These are phyloP conservation scores for Tuctoria greenei DNA, from an alignment of 176 grass and related monocot genomes.

Conservation along the genomic window DNA sequence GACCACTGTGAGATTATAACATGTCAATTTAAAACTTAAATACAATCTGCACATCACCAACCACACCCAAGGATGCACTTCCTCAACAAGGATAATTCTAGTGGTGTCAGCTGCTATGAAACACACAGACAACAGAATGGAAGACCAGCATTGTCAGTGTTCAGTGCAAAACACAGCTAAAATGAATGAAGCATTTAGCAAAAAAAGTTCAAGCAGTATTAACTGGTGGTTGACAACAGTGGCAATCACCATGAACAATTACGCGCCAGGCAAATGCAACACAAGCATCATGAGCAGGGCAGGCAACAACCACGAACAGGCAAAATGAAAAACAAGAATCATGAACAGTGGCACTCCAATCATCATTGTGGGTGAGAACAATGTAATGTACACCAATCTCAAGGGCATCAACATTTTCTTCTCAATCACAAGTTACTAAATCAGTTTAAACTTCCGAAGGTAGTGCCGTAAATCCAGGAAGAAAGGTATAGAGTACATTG, in stretches of 20 bases:
- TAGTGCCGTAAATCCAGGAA: not conserved
- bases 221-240: no score
- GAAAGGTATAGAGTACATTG: not conserved
- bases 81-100: not conserved
- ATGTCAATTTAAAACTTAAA: not conserved
- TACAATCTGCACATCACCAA: not conserved
- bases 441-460: no score
- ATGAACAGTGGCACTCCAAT: no score
- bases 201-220: no score
- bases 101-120: not conserved
- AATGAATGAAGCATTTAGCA: not conserved
- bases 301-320: no score
- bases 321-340: no score
- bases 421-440: not conserved
- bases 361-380: no score
- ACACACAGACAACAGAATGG: not conserved
- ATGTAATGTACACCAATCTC: no score
- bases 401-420: no score
- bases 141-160: not conserved
- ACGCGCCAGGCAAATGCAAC: not conserved
- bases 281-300: not conserved
- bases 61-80: no score
- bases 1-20: slow-evolving; percentile 39
- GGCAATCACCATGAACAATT: no score
- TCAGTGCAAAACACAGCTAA: not conserved